Evolutionary conservation across 805 yeast species (phyloP).

Genomic region (Scheffersomyces ergatensis): DNA sequence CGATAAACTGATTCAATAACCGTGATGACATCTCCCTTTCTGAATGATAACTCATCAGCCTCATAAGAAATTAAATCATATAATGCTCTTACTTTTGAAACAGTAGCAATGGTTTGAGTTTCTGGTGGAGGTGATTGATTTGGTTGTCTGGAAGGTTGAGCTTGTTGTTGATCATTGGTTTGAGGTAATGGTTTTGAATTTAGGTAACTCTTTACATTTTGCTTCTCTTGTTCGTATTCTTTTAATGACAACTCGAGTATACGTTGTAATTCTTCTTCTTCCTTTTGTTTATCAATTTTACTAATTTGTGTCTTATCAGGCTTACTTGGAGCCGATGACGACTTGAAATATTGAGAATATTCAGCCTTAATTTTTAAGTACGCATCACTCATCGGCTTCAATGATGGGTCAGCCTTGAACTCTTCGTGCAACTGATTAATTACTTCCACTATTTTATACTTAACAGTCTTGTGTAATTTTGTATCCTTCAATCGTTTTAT

Average conservation of each 20-base stretch:
- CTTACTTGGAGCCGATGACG: conserved; percentile 43
- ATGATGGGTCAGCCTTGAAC: conserved; percentile 72
- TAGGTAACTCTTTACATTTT: conserved; percentile 21
- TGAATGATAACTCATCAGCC: conserved; percentile 83
- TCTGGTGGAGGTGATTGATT: conserved; percentile 9
- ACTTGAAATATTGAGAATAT: conserved; percentile 29
- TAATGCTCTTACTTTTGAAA: conserved; percentile 76
- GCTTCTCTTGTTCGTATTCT: conserved; percentile 50
- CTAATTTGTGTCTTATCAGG: conserved; percentile 56
- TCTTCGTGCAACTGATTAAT: conserved; percentile 63
- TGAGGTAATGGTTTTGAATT: conserved; percentile 37
- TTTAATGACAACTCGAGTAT: conserved; percentile 72
- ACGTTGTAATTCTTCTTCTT: conserved; percentile 77
- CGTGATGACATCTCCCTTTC: conserved; percentile 82
- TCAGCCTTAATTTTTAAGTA: conserved; percentile 45
- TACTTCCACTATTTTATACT: conserved; percentile 61
- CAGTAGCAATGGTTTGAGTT: conserved; percentile 38
- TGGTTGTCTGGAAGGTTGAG: conserved; percentile 7
- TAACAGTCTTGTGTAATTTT: conserved; percentile 64
- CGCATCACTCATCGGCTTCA: conserved; percentile 66
- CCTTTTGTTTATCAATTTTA: conserved; percentile 47
- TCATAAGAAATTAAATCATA: conserved; percentile 79
- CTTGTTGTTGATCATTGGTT: conserved; percentile 10
- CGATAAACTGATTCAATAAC: conserved; percentile 84
- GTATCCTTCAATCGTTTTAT: conserved; percentile 45